phyloP scores from a whole-genome alignment of 345 rosid genomes.

The Boechera stricta region DNA sequence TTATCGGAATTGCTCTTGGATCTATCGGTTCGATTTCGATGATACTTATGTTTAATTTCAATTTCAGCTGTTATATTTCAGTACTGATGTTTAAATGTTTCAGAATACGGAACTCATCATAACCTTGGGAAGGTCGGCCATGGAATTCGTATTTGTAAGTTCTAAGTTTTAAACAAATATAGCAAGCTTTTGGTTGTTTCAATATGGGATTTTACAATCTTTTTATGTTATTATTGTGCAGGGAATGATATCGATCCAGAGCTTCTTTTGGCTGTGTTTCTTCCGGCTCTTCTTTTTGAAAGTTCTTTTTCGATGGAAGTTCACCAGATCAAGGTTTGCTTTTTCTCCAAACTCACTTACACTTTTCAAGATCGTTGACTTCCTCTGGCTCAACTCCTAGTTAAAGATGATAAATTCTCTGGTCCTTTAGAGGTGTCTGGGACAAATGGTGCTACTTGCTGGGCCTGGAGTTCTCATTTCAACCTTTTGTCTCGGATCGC shows the following conservation, averaged over 20 bases:
- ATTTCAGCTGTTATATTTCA: not conserved
- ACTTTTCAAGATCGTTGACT: not conserved
- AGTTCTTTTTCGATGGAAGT: constrained; percentile 94
- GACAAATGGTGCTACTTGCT: constrained; percentile 88
- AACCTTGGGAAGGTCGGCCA: constrained; percentile 76
- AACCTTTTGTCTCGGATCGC: constrained; percentile 78
- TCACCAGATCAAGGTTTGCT: constrained; percentile 93
- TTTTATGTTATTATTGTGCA: constrained; percentile 38
- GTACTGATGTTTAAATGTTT: constrained; percentile 19
- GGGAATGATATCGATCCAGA: constrained; percentile 90
- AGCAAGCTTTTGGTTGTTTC: not conserved
- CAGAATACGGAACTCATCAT: constrained; percentile 88
- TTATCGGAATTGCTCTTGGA: constrained; percentile 85
- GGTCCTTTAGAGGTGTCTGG: constrained; percentile 66
- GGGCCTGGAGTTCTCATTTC: constrained; percentile 95
- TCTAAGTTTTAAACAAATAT: not conserved
- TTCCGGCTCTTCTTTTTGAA: constrained; percentile 97
- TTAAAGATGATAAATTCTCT: not conserved
- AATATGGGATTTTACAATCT: not conserved
- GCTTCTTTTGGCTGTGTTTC: constrained; percentile 89
- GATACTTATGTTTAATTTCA: not conserved
- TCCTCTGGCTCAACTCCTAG: not conserved
- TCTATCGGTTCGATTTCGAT: constrained; percentile 65
- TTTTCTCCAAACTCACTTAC: not conserved
- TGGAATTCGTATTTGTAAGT: constrained; percentile 93